Evolutionary conservation across 805 yeast species (phyloP), one percentile per base, ranked within the genome.

Genomic region (Yarrowia sp.): DNA sequence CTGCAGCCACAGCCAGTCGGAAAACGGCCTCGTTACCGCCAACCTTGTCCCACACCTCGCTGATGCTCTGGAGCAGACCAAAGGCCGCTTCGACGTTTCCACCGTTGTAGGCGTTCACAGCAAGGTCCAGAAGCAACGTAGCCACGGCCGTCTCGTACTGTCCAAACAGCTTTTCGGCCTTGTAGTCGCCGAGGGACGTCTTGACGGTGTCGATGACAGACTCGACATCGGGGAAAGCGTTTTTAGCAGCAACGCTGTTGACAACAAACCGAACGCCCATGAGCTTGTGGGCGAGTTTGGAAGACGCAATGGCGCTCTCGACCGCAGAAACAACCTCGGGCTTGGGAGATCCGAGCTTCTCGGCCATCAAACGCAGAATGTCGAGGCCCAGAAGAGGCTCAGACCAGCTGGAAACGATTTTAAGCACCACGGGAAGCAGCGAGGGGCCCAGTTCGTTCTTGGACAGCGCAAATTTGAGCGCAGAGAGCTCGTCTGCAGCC

Each of bases 21-120:
- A 88, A 89, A 0, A 84, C 82, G 2, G 91, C 82, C 71, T 89
- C 96, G 38, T 83, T 80, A 36, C 81, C 81, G 0, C 73, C 68
- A 6, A 76, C 61, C 27, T 69, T 69, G 1, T 66, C 63, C 8
- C 74, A 73, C 8, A 75, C 67, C 19, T 71, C 73, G 2, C 73
- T 65, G 13, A 78, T 39, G 22, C 71, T 65, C 16, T 75, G 72
- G 24, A 70, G 38, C 12, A 70, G 38, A 3, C 59, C 67, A 12
- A 70, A 63, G 5, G 66, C 66, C 2, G 69, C 65, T 10, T 74
- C 67, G 27, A 70, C 73, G 5, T 60, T 19, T 8, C 71, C 68
- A 14, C 73, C 69, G 27, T 70, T 71, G 61, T 72, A 73, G 9
- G 71, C 65, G 19, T 38, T 39, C 4, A 69, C 66, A 7, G 82